Conservation (phyloP, 2,329 filamentous ascomycete genomes). For the Didymella glomerata region DNA sequence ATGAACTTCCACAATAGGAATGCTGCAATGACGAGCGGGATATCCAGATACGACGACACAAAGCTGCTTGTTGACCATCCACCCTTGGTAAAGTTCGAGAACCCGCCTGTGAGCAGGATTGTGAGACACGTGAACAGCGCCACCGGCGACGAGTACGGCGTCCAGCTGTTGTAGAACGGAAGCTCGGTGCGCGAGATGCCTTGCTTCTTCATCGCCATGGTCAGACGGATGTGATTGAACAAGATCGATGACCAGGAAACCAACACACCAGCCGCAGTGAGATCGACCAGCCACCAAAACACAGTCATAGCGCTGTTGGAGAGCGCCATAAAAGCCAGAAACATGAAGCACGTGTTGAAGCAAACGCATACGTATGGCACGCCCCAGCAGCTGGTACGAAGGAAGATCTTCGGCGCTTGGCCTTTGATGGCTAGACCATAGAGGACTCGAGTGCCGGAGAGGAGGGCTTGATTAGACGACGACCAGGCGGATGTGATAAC, state of each 20-base stretch:
- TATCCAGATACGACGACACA: conserved; percentile 50
- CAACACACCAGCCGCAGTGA: conserved; percentile 65
- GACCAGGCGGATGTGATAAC: conserved; percentile 77
- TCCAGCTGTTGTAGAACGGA: conserved; percentile 47
- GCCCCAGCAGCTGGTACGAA: conserved; percentile 54
- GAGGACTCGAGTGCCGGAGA: conserved; percentile 59
- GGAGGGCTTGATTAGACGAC: conserved; percentile 70
- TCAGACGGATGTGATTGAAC: conserved; percentile 66
- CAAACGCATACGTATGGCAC: conserved; percentile 51
- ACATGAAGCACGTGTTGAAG: conserved; percentile 51
- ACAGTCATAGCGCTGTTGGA: conserved; percentile 54
- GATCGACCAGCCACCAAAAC: conserved; percentile 74
- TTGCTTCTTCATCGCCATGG: conserved; percentile 53
- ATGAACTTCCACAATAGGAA: conserved; percentile 72
- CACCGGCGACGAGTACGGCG: conserved; percentile 43
- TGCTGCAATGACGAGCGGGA: conserved; percentile 50
- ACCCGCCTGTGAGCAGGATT: conserved; percentile 71
- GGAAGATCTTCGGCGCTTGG: conserved; percentile 60
- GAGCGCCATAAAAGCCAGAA: conserved; percentile 59
- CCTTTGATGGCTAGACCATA: conserved; percentile 58
- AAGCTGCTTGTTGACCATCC: conserved; percentile 50
- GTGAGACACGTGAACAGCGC: conserved; percentile 58
- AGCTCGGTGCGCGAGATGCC: conserved; percentile 60
- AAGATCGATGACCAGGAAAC: conserved; percentile 63
- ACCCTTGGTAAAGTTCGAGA: conserved; percentile 62